Percentiles rank a stretch among this genome's conserved stretches.
phyloP scores from a whole-genome alignment of 2,329 filamentous ascomycete genomes.

The Trematosphaeria pertusa region DNA sequence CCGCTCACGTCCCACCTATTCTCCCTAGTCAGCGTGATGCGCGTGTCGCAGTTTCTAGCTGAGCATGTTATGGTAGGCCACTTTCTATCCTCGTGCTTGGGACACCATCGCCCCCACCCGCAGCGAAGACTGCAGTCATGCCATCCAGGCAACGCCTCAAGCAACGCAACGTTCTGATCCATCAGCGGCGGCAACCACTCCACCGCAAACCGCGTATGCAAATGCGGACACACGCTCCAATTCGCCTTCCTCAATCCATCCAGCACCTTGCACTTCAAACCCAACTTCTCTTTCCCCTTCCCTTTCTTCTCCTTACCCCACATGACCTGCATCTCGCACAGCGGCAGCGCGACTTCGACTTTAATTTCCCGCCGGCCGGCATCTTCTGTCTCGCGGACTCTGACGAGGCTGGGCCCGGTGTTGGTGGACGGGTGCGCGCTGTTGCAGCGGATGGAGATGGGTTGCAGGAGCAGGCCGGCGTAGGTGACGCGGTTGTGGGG shows the following conservation, averaged over 20 bases:
- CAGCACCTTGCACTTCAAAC: no score
- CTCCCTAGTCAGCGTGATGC: background rate
- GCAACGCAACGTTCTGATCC: no score
- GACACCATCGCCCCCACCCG: no score
- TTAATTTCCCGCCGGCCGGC: background rate
- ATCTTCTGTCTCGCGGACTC: no score
- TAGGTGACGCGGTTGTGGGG: constrained; percentile 8
- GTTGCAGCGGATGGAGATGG: background rate
- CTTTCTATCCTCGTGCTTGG: background rate
- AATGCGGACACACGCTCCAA: constrained; percentile 1
- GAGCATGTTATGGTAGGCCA: background rate
- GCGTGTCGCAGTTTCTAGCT: background rate
- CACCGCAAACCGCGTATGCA: no score
- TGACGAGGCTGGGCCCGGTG: no score
- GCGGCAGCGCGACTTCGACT: background rate
- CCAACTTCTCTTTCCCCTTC: no score
- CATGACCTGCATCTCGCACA: background rate
- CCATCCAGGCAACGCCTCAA: no score
- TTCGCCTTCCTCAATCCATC: background rate
- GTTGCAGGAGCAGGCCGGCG: background rate
- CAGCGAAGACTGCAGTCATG: no score
- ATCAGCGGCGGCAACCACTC: no score
- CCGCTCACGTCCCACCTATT: no score
- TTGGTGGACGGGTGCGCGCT: no score
- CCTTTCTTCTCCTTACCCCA: background rate